Evolutionary conservation across 352 stramenopile species (phyloP).

Genomic region (Hyaloperonospora brassicae): DNA sequence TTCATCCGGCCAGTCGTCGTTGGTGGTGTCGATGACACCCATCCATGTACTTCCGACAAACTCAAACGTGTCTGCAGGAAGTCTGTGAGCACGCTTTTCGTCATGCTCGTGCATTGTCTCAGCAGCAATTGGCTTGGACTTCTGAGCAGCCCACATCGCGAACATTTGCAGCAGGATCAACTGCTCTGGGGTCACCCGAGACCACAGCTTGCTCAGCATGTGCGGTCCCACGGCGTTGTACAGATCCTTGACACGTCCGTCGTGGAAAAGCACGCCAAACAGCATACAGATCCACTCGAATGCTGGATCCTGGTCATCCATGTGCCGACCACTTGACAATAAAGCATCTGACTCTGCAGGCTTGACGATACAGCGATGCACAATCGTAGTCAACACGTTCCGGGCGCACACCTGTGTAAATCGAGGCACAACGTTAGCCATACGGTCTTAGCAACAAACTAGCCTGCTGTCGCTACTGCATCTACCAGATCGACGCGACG

Average conservation of each 20-base stretch:
- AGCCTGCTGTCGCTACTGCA: not conserved
- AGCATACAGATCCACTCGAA: slow-evolving; percentile 75
- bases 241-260: slow-evolving; percentile 38
- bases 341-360: slow-evolving; percentile 2
- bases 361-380: slow-evolving; percentile 60
- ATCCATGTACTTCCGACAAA: slow-evolving; percentile 52
- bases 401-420: slow-evolving; percentile 43
- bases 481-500: slow-evolving; percentile 50
- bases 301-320: slow-evolving; percentile 48
- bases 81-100: not conserved
- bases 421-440: not conserved
- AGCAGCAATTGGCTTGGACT: not conserved
- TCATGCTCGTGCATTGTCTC: slow-evolving; percentile 4
- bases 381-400: slow-evolving; percentile 63
- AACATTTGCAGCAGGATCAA: slow-evolving; percentile 76
- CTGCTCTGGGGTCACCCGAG: slow-evolving; percentile 70
- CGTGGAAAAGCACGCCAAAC: slow-evolving; percentile 53
- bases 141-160: slow-evolving; percentile 41
- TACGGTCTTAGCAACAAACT: not conserved
- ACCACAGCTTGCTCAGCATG: slow-evolving; percentile 74
- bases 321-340: slow-evolving; percentile 3
- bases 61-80: slow-evolving; percentile 30
- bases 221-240: slow-evolving; percentile 69
- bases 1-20: slow-evolving; percentile 56
- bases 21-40: slow-evolving; percentile 32